Evolutionary conservation across 2,329 filamentous ascomycete species (phyloP), one percentile per base, ranked within the genome.

Genomic region (Dactylonectria estremocensis): DNA sequence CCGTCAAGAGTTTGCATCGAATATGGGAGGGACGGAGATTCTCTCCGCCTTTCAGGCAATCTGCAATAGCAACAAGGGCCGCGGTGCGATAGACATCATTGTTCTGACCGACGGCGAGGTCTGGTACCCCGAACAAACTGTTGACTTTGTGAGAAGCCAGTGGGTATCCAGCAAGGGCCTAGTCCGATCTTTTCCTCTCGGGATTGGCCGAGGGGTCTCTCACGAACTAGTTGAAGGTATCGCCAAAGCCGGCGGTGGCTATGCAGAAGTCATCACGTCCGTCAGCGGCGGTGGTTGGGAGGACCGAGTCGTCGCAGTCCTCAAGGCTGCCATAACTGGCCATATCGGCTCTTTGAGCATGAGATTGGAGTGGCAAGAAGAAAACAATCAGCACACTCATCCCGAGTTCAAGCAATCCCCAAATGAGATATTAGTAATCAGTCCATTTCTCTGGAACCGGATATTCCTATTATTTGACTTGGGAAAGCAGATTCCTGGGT

Each of bases 21-120:
- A 54, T n/a, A 35, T 54, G 31, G 50, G 50, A 5, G 50, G 50
- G n/a, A 54, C 50, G 35, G 31, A 54, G 14, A 28, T 54, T n/a
- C 50, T 54, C 35, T 31, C 31, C 9, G 50, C 31, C 7, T 37
- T 54, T 28, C 14, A 35, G 31, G 50, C 9, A 5, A 16, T 37
- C 13, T 9, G 9, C 35, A 2, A 16, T 9, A n/a, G 50, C 7
- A 11, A 4, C 31, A n/a, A 54, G 18, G 9, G 18, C 24, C 13
- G 13, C 3, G 13, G 31, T 13, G 35, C 50, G 9, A 14, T 10
- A 10, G 16, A 54, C 9, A 20, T 54, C 50, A 54, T 54, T 22
- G 16, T 54, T 8, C 10, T 54, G 3, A 54, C 50, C 7, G 50
- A 54, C 35, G 50, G 50, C 18, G 28, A 54, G 7, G 28, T 54